These are phyloP conservation scores for Termitomyces sp. DNA, from an alignment of 768 basidiomycete genomes.

Conservation along the genomic window DNA sequence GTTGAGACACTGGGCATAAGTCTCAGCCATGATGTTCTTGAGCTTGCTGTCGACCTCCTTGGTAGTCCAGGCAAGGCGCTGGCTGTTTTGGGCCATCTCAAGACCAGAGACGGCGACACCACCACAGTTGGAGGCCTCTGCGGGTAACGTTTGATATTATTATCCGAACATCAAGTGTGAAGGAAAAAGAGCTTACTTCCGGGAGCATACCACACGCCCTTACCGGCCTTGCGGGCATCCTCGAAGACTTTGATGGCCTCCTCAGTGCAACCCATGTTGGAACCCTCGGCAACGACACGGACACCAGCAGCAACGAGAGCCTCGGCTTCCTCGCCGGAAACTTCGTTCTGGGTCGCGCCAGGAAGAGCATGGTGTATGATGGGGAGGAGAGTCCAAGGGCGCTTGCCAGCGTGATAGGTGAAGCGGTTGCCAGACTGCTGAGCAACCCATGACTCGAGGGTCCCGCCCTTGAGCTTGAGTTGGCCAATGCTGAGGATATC, in stretches of 20 bases:
- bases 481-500: constrained; percentile 50
- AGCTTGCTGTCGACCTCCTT: constrained; percentile 68
- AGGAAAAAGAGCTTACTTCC: constrained; percentile 48
- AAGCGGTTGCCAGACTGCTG: constrained; percentile 35
- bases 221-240: constrained; percentile 49
- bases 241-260: constrained; percentile 77
- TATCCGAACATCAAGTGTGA: background rate
- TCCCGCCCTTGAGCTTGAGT: constrained; percentile 56
- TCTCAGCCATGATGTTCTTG: constrained; percentile 67
- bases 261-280: constrained; percentile 75
- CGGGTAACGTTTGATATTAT: constrained; percentile 5
- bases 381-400: constrained; percentile 68
- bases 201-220: constrained; percentile 68
- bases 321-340: constrained; percentile 66
- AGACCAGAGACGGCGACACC: constrained; percentile 78
- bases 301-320: constrained; percentile 67
- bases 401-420: constrained; percentile 52
- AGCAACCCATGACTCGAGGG: constrained; percentile 36
- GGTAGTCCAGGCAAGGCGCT: constrained; percentile 59
- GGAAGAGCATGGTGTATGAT: constrained; percentile 69
- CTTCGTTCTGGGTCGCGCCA: constrained; percentile 71
- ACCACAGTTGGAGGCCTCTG: constrained; percentile 62
- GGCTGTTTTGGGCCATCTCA: constrained; percentile 81
- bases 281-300: constrained; percentile 72
- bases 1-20: constrained; percentile 55